Evolutionary conservation across 2,329 filamentous ascomycete genomes (phyloP).

Genomic region (Stachybotrys chlorohalonatus): DNA sequence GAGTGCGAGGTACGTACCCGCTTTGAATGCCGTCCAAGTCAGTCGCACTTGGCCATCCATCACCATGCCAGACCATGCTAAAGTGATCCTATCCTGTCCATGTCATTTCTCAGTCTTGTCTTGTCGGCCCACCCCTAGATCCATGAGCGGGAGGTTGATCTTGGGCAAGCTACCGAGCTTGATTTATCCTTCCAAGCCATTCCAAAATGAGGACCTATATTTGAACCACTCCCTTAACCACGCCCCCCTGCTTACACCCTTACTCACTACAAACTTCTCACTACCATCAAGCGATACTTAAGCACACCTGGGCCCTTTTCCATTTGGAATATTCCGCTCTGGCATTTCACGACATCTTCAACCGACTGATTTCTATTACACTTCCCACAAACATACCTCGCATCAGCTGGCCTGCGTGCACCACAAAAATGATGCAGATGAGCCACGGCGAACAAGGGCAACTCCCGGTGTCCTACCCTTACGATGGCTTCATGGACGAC

Average conservation of each 20-base stretch:
- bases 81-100: slow-evolving; percentile 5
- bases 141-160: slow-evolving; percentile 23
- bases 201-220: slow-evolving; percentile 19
- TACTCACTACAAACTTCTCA: neutral
- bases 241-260: slow-evolving; percentile 4
- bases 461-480: slow-evolving; percentile 14
- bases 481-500: slow-evolving; percentile 40
- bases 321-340: neutral
- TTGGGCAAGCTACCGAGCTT: slow-evolving; percentile 22
- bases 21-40: neutral
- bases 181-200: slow-evolving; percentile 26
- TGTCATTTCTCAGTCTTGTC: slow-evolving; percentile 16
- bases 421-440: slow-evolving; percentile 21
- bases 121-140: slow-evolving; percentile 25
- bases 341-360: neutral
- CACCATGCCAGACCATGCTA: slow-evolving; percentile 14
- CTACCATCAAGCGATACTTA: slow-evolving; percentile 18
- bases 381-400: neutral
- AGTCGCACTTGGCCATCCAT: slow-evolving; percentile 11
- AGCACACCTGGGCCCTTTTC: slow-evolving; percentile 14
- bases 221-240: slow-evolving; percentile 14
- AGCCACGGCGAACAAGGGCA: slow-evolving; percentile 14
- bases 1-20: slow-evolving; percentile 6
- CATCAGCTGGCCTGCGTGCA: neutral
- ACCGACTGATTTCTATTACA: neutral